These are phyloP conservation scores for Phyllostachys edulis DNA, from an alignment of 176 grass and related monocot species.

Conservation along the genomic window DNA sequence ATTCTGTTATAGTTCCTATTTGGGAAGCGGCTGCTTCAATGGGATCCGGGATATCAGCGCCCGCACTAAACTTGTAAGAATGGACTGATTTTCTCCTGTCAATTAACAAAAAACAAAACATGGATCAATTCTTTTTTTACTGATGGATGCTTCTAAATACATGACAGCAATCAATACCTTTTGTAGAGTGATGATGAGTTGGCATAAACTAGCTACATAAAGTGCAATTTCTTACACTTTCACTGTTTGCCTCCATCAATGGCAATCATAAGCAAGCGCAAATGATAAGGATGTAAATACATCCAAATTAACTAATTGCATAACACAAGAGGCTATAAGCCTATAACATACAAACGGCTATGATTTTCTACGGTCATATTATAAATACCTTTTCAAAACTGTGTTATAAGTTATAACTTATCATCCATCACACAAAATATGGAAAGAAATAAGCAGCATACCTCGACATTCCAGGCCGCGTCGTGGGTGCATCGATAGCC, in stretches of 20 bases:
- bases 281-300: constrained; percentile 21
- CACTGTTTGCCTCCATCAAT: constrained; percentile 27
- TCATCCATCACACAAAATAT: constrained; percentile 10
- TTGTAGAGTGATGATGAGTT: not conserved
- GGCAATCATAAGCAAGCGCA: not conserved
- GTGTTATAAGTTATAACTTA: constrained; percentile 12
- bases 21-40: constrained; percentile 15
- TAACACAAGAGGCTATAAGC: not conserved
- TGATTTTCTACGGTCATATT: not conserved
- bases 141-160: constrained; percentile 21
- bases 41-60: not conserved
- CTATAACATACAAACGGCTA: not conserved
- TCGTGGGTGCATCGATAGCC: constrained; percentile 16
- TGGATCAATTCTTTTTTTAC: constrained; percentile 20
- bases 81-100: constrained; percentile 41
- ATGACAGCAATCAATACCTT: not conserved
- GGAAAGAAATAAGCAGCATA: constrained; percentile 32
- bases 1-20: constrained; percentile 20
- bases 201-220: constrained; percentile 6
- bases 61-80: constrained; percentile 22
- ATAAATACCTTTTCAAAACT: constrained; percentile 1
- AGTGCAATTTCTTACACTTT: constrained; percentile 6
- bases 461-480: constrained; percentile 36
- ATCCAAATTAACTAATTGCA: not conserved
- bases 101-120: constrained; percentile 37